Base-by-base conservation (phyloP, 169 alveolate species). In the Babesia bigemina region DNA sequence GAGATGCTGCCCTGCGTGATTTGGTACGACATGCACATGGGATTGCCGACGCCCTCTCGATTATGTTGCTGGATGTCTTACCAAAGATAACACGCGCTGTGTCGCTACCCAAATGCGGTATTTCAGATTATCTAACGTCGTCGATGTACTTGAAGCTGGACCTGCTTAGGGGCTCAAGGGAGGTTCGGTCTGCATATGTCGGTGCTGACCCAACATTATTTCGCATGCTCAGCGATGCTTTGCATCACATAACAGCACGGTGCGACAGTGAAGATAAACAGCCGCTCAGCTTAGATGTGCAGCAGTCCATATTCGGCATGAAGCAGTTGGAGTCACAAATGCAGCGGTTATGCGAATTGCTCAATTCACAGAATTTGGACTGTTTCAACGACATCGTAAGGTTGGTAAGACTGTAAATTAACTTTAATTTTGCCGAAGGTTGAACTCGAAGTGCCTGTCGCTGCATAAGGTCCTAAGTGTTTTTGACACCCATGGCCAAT, bases 401-500 rank as follows among this genome's bases (percentile, higher is more conserved):
- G 66, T 33, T 13, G 13, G 55, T 61, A 4, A 42, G 16, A 33
- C 0, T 52, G 4, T n/a, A n/a, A 33, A 10, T 9, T 12, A 52
- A 52, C 12, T 52, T 22, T n/a, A 10, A 21, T n/a, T 14, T 14
- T 52, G 14, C 19, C 39, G 3, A 21, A 52, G 59, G 33, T 52
- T 52, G 4, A 14, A 17, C 12, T 52, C 11, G 14, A 52, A 52
- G 55, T 16, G 21, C 42, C 19, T 10, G 21, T 22, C 56, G n/a
- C 26, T 61, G 13, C 24, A 36, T 14, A 36, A 28, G 53, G 33
- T 61, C 9, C 29, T 61, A 0, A 14, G 39, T 11, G 55, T 61
- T 16, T 61, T 61, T 33, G 70, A 61, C 70, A 33, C 6, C 24
- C 21, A 61, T 16, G 70, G 70, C 24, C 66, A 28, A 58, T 22